Evolutionary conservation across 805 yeast species (phyloP), one percentile per base, ranked within the genome.

Genomic region (Metschnikowia lunata): DNA sequence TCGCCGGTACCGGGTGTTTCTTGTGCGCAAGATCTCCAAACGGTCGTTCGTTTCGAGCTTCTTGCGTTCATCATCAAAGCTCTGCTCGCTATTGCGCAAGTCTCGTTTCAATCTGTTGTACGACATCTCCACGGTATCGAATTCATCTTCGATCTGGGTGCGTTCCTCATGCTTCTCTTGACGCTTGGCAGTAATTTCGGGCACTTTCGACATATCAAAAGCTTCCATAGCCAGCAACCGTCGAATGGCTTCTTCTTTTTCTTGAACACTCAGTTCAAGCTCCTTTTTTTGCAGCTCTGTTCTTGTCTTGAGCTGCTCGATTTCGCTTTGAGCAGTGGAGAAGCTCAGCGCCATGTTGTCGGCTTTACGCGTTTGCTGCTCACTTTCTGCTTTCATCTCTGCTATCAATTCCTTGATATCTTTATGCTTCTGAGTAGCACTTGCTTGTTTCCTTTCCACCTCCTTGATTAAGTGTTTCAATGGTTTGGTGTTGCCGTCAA

Each of bases 21-120:
- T 51, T 3, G 45, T 52, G 15, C 75, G 74, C 23, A 84, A 58
- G 4, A 78, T 54, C 12, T 66, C 67, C 3, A 83, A 56, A 53
- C 75, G 74, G 58, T 84, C 90, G 11, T 67, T 72, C 8, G 37
- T 45, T 10, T 50, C 48, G 35, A 54, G 48, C 32, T 45, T 52
- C 18, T 41, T 45, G 18, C 39, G 46, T 14, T 51, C 56, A 11
- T 51, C 54, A 1, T 48, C 31, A 14, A 45, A 36, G 9, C 42
- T 28, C 8, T 14, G 34, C 38, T 53, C 54, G 26, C 43, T 40
- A 13, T 11, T 11, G 5, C 47, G 42, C 2, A 51, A 30, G 28
- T 47, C 48, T 14, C 50, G 39, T 29, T 34, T 42, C 26, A 49
- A 42, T 7, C 39, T 11, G 28, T 45, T 45, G 32, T 39, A 18